phyloP scores from a whole-genome alignment of 179 eudicot genomes.

The Silene coronaria region DNA sequence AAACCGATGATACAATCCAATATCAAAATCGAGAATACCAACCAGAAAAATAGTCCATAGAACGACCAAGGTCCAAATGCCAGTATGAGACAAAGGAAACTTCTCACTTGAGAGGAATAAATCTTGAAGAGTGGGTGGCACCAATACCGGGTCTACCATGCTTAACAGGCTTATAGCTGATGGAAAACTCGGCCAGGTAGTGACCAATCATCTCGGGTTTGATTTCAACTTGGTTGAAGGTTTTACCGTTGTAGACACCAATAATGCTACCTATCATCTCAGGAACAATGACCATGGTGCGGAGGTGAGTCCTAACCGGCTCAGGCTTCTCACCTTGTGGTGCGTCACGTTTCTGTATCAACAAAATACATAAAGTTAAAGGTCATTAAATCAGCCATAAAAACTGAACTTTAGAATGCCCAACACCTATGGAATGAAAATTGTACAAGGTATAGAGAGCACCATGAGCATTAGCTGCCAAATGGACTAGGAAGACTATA shows the following conservation, averaged over 20 bases:
- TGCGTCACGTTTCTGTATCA: conserved; percentile 60
- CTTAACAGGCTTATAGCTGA: conserved; percentile 94
- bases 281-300: conserved; percentile 84
- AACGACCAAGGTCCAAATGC: not conserved
- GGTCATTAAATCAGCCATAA: not conserved
- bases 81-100: not conserved
- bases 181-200: conserved; percentile 73
- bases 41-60: not conserved
- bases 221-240: conserved; percentile 71
- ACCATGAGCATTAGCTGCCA: too few relatives aligned
- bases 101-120: conserved; percentile 85
- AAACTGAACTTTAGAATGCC: too few relatives aligned
- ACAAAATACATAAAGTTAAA: not conserved
- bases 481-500: too few relatives aligned
- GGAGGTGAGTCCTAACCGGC: conserved; percentile 62
- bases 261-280: conserved; percentile 78
- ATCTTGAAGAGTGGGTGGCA: conserved; percentile 98
- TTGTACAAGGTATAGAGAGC: too few relatives aligned
- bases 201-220: conserved; percentile 85
- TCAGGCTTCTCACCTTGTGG: conserved; percentile 78
- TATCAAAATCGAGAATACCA: not conserved
- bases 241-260: conserved; percentile 80
- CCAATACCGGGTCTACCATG: conserved; percentile 99
- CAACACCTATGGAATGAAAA: too few relatives aligned
- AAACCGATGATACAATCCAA: not conserved